Base-by-base conservation (phyloP, 768 basidiomycete species). In the Rhizopogon vulgaris region DNA sequence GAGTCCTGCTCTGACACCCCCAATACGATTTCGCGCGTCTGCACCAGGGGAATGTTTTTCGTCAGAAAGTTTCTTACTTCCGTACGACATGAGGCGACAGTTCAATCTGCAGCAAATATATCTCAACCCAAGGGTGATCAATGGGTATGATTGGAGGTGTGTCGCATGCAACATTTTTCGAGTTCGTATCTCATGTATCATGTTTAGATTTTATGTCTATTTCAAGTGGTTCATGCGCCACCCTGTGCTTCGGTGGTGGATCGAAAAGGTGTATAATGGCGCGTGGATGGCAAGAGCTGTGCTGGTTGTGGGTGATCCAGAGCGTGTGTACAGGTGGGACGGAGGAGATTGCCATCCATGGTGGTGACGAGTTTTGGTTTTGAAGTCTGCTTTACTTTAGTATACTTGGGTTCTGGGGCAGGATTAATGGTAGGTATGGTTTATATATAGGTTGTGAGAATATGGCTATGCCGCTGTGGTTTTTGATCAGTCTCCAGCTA, bases 1-100 rank as follows among this genome's bases (percentile, higher is more conserved):
- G 30, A 60, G 58, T 10, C 69, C 69, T 30, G 66, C 66, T 27
- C 56, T 58, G 17, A 69, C 66, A 43, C 68, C 68, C 0, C 64
- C 71, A 39, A 54, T 69, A n/a, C 24, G 22, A 1, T 72, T 72
- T 65, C 68, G 70, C 39, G 50, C 48, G 25, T 65, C 63, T 14
- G 56, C 51, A 22, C 57, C 55, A 25, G 53, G 52, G 15, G 66
- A 67, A 52, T 72, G 71, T 57, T 72, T 64, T 58, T 67, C 65
- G 32, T 72, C 70, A 11, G 74, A 75, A 58, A 71, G 64, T 2
- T 76, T 74, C 63, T 48, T 69, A 40, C 57, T 76, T 4, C 73
- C 73, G 7, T 75, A 76, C 59, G 74, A 76, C 51, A 51, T 75
- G n/a, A 63, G 74, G 47, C 69, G 74, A 7, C 39, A 69, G 54